These are phyloP conservation scores for Taxawa tesnikishii DNA, from an alignment of 2,329 filamentous ascomycete genomes.

Conservation along the genomic window DNA sequence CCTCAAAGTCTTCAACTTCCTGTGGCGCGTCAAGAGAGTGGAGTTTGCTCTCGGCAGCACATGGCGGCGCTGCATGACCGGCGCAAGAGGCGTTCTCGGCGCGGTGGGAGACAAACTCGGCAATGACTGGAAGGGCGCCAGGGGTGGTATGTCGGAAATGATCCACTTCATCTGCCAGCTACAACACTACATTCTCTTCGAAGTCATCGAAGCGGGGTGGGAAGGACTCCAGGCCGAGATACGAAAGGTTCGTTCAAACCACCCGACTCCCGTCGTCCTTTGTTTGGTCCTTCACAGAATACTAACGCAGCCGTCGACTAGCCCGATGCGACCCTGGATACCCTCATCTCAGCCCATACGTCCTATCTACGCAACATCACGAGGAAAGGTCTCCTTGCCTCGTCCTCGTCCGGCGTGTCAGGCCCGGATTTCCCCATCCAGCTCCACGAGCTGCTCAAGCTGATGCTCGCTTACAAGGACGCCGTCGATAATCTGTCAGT, in stretches of 20 bases:
- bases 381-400: constrained; percentile 72
- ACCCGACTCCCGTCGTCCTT: too few relatives aligned
- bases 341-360: constrained; percentile 83
- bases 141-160: constrained; percentile 90
- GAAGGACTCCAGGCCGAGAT: constrained; percentile 75
- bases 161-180: constrained; percentile 95
- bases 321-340: constrained; percentile 83
- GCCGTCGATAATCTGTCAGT: constrained; percentile 81
- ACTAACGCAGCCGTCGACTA: constrained; percentile 7
- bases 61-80: constrained; percentile 94
- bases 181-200: constrained; percentile 97
- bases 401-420: constrained; percentile 19
- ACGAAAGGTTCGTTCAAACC: constrained; percentile 36
- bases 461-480: constrained; percentile 90
- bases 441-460: constrained; percentile 80
- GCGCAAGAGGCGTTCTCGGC: constrained; percentile 78
- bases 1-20: constrained; percentile 96
- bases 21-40: constrained; percentile 96
- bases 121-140: constrained; percentile 65
- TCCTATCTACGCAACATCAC: constrained; percentile 90
- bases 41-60: constrained; percentile 85
- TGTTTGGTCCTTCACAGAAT: not conserved
- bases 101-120: constrained; percentile 33
- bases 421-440: constrained; percentile 71
- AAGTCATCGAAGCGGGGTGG: constrained; percentile 96